Base-by-base conservation (phyloP, 2,329 filamentous ascomycete genomes). In the Xylaria sp. region DNA sequence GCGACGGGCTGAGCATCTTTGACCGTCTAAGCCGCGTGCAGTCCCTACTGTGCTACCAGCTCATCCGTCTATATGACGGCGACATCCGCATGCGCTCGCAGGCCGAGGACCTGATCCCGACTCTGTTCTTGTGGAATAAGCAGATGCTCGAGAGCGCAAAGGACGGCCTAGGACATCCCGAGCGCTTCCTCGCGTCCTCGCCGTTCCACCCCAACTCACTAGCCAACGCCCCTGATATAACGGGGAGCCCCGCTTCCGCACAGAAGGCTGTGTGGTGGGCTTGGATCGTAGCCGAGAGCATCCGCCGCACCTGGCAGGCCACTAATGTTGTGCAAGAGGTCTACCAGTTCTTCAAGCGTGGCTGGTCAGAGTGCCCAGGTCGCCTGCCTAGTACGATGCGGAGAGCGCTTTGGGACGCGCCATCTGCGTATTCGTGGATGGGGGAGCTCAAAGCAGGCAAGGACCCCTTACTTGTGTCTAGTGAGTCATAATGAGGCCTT, bases 61-160 rank as follows among this genome's bases (percentile, higher is more conserved):
- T 71, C n/a, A 72, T 76, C 47, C 67, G 75, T 9, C 67, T 77
- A 7, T 74, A 73, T 55, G 75, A 77, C 58, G 75, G 74, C 23
- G 72, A 76, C 60, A 65, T 76, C 23, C 66, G 69, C 19, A 71
- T 75, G 64, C 70, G 75, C 29, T 70, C 69, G 2, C 69, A 71
- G 46, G 75, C 69, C 11, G 74, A 77, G 60, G 66, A 54, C 11
- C 63, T 73, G 17, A 69, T 75, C 33, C 65, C 72, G 9, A 67
- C 74, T 13, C 58, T 77, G n/a, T 54, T 51, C 43, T 52, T 57
- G 2, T 72, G 71, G 71, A 67, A 62, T 5, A 58, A 52, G 19
- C 59, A 71, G 55, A 64, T 72, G 54, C 63, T 70, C 40, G 57
- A 68, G 25, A 60, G 55, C 38, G 66, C 60, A 2, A 55, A 63